Conservation (phyloP, 495 filamentous ascomycete species). For the Wilcoxina mikolae region DNA sequence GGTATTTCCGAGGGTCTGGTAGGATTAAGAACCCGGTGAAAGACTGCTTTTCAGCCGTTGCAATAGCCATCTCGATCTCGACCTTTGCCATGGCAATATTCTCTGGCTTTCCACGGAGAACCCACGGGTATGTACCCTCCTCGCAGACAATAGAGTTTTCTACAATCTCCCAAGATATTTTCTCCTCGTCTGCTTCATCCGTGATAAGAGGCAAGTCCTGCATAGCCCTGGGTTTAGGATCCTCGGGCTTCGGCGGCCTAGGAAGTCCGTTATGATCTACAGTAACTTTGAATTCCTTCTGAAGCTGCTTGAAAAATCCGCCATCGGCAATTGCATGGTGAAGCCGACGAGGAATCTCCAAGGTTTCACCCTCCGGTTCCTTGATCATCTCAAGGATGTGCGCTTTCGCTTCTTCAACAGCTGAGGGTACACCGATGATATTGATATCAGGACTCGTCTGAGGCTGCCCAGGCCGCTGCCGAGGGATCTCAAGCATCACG, state of each 20-base stretch:
- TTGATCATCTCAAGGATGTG: constrained; percentile 69
- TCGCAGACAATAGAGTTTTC: constrained; percentile 40
- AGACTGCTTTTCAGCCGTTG: constrained; percentile 54
- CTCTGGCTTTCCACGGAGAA: constrained; percentile 62
- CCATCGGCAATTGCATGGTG: constrained; percentile 80
- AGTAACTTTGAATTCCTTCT: constrained; percentile 66
- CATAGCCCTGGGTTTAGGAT: constrained; percentile 34
- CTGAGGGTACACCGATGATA: constrained; percentile 58
- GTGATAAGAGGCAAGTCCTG: constrained; percentile 70
- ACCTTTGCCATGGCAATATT: constrained; percentile 62
- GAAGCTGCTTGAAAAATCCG: constrained; percentile 79
- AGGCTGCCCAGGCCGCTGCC: constrained; percentile 52
- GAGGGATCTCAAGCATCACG: constrained; percentile 78
- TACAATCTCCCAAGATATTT: constrained; percentile 66
- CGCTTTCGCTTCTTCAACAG: constrained; percentile 70
- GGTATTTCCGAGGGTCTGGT: constrained; percentile 76
- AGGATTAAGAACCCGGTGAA: constrained; percentile 74
- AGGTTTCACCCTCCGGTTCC: constrained; percentile 72
- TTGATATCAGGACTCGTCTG: constrained; percentile 56
- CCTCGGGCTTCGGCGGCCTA: constrained; percentile 49
- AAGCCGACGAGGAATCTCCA: constrained; percentile 61
- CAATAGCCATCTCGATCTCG: constrained; percentile 53
- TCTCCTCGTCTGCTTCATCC: constrained; percentile 52
- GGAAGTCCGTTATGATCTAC: constrained; percentile 76
- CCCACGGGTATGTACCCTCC: constrained; percentile 77